Conservation (phyloP, 768 basidiomycete genomes). For the Lactarius vividus region DNA sequence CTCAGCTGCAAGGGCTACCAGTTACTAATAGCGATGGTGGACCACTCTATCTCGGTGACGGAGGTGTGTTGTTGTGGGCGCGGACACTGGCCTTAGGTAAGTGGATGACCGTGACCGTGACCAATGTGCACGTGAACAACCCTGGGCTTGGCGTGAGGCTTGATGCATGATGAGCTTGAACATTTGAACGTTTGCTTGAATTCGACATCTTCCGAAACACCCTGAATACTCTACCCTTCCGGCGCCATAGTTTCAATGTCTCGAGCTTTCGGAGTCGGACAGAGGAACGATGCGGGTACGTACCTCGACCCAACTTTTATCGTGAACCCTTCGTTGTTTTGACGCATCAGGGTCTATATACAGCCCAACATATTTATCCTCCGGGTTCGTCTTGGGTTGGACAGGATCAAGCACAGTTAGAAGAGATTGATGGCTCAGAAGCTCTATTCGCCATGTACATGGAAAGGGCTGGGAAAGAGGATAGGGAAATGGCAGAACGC, state of each 20-base stretch:
- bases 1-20: too few relatives aligned
- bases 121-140: not conserved
- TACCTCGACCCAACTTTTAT: not conserved
- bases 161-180: too few relatives aligned
- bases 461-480: not conserved
- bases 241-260: not conserved
- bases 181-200: not conserved
- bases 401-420: slow-evolving; percentile 22
- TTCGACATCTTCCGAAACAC: not conserved
- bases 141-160: too few relatives aligned
- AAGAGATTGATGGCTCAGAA: not conserved
- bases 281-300: not conserved
- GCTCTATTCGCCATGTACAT: not conserved
- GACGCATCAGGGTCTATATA: not conserved
- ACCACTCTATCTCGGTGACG: too few relatives aligned
- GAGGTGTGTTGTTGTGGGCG: too few relatives aligned
- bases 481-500: not conserved
- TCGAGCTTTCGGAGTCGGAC: not conserved
- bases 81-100: too few relatives aligned
- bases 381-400: not conserved
- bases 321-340: not conserved
- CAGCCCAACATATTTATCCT: not conserved
- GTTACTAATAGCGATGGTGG: too few relatives aligned
- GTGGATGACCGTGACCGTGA: too few relatives aligned
- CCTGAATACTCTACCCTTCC: not conserved